Base-by-base conservation (phyloP, 164 flowering plant genomes). In the Paratinospora sagittata region DNA sequence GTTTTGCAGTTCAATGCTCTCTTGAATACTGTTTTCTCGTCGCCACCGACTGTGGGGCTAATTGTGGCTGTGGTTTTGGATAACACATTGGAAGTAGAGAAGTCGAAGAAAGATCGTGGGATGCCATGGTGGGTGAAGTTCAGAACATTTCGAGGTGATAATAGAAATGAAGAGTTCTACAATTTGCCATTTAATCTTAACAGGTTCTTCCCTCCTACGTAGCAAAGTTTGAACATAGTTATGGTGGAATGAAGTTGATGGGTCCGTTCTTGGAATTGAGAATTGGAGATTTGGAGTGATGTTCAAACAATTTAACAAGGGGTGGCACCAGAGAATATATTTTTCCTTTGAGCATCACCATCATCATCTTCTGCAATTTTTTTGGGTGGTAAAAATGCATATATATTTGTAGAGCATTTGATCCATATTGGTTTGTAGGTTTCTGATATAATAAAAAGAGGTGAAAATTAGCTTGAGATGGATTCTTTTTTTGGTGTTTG, bases 101-200 rank as follows among this genome's bases (percentile, higher is more conserved):
- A 85, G 77, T 89, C 93, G 16, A 91, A 91, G 85, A 88, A 85
- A 74, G 99, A 93, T 47, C 73, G 97, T 27, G 98, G 99, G 6
- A 96, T 93, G 99, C 97, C 97, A 27, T 96, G 99, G 99, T 96
- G 99, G 99, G 97, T 81, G 21, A 96, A 90, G 85, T 93, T 96
- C 80, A 81, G 99, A 78, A 86, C 96, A 17, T 96, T 91, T 66
- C 79, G 89, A 81, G 98, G 99, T 60, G 99, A 96, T 69, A 96
- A 85, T 75, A 80, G 99, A 67, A 96, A 93, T 68, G 99, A 96
- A 78, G 98, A 93, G 75, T 96, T 96, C 88, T 96, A 96, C 81
- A 90, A 95, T 2, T 78, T 96, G 75, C 99, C 99, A 3, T 96
- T 96, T 80, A 96, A 93, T 78, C 92, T 93, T 71, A 96, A 92